Evolutionary conservation across 305 asterid genomes (phyloP).

Genomic region (Rubia tinctorum): DNA sequence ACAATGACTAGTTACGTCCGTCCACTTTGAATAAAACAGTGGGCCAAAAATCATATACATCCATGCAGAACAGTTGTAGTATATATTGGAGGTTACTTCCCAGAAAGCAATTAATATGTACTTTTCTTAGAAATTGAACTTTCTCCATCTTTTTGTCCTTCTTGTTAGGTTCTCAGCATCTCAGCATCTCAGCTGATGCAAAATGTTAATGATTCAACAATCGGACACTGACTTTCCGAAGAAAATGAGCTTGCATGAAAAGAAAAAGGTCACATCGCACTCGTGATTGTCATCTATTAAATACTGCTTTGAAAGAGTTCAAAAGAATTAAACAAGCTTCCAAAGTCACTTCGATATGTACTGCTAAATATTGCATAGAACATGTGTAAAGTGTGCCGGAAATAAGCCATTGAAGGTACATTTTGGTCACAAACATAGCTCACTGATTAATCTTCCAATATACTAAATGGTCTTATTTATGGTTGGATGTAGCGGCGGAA

Average conservation of each 20-base stretch:
- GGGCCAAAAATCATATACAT: background rate
- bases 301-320: background rate
- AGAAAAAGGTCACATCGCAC: background rate
- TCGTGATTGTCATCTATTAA: background rate
- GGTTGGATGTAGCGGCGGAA: too few species aligned
- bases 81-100: background rate
- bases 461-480: too few species aligned
- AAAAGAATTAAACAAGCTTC: background rate
- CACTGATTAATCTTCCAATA: too few species aligned
- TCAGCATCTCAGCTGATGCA: background rate
- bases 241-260: background rate
- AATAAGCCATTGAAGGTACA: background rate
- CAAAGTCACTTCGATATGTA: background rate
- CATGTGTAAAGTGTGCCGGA: background rate
- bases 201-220: background rate
- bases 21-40: background rate
- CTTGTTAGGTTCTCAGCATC: background rate
- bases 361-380: background rate
- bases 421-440: background rate
- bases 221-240: background rate
- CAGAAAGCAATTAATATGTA: background rate
- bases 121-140: background rate
- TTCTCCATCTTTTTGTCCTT: background rate
- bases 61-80: too few species aligned
- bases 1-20: conserved; percentile 1